Evolutionary conservation across 148 eudicot genomes (phyloP), one percentile per base, ranked within the genome.

Genomic region (Drosera capensis): DNA sequence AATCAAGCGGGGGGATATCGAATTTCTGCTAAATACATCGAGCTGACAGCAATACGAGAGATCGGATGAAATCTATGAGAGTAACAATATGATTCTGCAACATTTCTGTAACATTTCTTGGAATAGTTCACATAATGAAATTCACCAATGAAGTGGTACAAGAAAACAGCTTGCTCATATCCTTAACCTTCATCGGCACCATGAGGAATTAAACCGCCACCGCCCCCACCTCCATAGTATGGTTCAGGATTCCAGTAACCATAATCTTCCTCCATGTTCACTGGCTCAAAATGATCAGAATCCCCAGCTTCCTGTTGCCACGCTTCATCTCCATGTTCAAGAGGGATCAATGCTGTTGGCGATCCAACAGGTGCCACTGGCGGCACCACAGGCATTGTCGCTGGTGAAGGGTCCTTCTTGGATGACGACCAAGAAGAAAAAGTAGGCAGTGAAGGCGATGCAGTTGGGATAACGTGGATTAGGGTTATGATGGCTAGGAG

Each of bases 221-320:
- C 43, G 17, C 46, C 59, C 20, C 59, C 58, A 5, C 45, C 45
- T 17, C 45, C 39, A 45, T 51, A 43, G 21, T 65, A 62, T 4
- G 79, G 79, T 14, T 28, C 47, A 5, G 79, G 68, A 43, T 43
- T 57, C 74, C 71, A 69, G 37, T 36, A 34, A 14, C 68, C 68
- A 45, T 73, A 73, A 52, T 73, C 79, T 8, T 57, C 70, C 21
- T 51, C 60, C 0, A 34, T 3, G 24, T 20, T 26, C 1, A 48
- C 35, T 20, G 18, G n/a, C 28, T 14, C 23, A 56, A 7, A 18
- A 15, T 14, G 16, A 25, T 14, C 36, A 18, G 12, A 9, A 0
- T n/a, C 47, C 23, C 23, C 23, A 11, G 7, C 23, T 1, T 1
- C 45, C 13, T 17, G 2, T 1, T 1, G 38, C 38, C 14, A 34